These are phyloP conservation scores for Ophiognomonia clavigignenti-juglandacearum DNA, from an alignment of 2,329 filamentous ascomycete genomes.

Conservation along the genomic window DNA sequence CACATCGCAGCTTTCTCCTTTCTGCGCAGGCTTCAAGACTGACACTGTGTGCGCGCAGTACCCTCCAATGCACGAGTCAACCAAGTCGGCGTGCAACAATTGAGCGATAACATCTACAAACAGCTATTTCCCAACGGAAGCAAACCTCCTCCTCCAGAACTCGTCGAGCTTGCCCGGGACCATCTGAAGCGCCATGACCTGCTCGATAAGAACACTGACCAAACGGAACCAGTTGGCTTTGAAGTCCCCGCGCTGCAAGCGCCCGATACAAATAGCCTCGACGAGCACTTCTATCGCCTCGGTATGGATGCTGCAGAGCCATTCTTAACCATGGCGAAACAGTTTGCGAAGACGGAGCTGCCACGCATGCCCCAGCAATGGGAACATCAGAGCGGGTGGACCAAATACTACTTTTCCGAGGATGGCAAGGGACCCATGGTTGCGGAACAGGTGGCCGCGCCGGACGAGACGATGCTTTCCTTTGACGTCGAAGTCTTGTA, in stretches of 20 bases:
- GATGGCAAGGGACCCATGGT: conserved; percentile 50
- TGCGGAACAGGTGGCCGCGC: conserved; percentile 66
- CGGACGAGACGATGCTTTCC: conserved; percentile 75
- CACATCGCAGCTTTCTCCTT: conserved; percentile 1
- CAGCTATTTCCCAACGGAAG: conserved; percentile 69
- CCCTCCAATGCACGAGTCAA: conserved; percentile 68
- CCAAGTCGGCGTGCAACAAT: conserved; percentile 89
- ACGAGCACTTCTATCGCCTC: conserved; percentile 90
- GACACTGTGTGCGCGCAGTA: conserved; percentile 29
- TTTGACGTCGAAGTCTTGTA: conserved; percentile 98
- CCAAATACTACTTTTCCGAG: conserved; percentile 80
- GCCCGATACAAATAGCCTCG: conserved; percentile 53
- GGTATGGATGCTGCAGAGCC: conserved; percentile 85
- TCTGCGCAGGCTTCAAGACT: conserved; percentile 8
- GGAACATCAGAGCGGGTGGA: conserved; percentile 82
- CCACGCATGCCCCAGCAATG: conserved; percentile 63
- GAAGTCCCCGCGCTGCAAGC: conserved; percentile 79
- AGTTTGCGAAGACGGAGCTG: conserved; percentile 62
- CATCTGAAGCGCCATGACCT: conserved; percentile 84
- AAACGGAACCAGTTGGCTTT: conserved; percentile 71
- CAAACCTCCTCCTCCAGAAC: conserved; percentile 58
- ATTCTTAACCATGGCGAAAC: conserved; percentile 69
- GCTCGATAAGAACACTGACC: conserved; percentile 84
- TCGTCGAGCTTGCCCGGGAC: conserved; percentile 75
- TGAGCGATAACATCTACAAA: conserved; percentile 75